A percentile compares a stretch with the other conserved stretches of the same genome.
These are phyloP conservation scores for Rhodomyrtus psidioides DNA, from an alignment of 441 rosid species.

Conservation along the genomic window DNA sequence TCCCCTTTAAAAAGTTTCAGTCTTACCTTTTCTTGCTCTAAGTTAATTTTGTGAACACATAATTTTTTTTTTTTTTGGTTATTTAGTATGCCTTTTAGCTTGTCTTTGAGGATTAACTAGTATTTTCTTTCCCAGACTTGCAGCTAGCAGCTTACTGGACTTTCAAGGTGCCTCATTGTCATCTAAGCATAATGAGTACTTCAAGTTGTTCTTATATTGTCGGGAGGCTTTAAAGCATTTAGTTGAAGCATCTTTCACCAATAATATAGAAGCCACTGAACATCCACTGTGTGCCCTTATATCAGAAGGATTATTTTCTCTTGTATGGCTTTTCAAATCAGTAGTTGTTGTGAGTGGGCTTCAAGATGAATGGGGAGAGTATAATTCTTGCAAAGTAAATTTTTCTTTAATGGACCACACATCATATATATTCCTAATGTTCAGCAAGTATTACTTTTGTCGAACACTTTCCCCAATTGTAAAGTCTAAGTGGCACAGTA, in stretches of 20 bases:
- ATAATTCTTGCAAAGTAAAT: conserved; percentile 15
- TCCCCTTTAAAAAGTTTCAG: background rate
- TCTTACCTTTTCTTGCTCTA: background rate
- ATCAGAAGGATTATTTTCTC: conserved; percentile 34
- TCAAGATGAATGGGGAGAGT: conserved; percentile 24
- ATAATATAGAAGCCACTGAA: conserved; percentile 22
- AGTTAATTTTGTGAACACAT: background rate
- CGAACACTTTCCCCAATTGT: conserved; percentile 15
- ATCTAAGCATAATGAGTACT: conserved; percentile 27
- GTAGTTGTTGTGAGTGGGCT: conserved; percentile 34
- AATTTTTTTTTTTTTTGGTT: background rate
- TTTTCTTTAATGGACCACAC: conserved; percentile 84
- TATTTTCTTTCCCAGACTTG: conserved; percentile 34
- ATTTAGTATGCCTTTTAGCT: background rate
- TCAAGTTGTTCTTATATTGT: conserved; percentile 57
- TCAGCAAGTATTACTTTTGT: conserved; percentile 41
- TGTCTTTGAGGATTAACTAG: background rate
- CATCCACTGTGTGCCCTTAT: conserved; percentile 28
- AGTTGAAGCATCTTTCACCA: conserved; percentile 37
- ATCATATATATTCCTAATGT: conserved; percentile 43
- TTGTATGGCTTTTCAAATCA: conserved; percentile 75
- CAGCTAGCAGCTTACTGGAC: conserved; percentile 28
- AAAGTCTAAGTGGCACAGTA: conserved; percentile 9
- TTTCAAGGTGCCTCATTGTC: conserved; percentile 25
- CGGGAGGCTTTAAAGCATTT: conserved; percentile 67